Conservation (phyloP, 2,329 filamentous ascomycete genomes). For the Claviceps sp. region DNA sequence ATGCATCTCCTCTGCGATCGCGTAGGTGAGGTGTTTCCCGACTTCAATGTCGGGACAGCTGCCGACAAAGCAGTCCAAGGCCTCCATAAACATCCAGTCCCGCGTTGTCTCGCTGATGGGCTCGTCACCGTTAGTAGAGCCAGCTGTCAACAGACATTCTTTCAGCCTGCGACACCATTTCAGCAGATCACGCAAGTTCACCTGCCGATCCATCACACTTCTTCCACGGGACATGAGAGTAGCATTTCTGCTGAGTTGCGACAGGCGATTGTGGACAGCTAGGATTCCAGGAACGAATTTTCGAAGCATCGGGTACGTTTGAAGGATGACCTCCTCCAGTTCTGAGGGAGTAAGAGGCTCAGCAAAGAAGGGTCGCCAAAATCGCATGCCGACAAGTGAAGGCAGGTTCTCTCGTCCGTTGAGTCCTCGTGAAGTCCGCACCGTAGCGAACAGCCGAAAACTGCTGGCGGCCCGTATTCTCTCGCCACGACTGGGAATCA, state of each 20-base stretch:
- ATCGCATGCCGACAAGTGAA: slow-evolving; percentile 65
- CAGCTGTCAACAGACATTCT: slow-evolving; percentile 45
- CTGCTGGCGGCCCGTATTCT: slow-evolving; percentile 68
- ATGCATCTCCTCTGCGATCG: slow-evolving; percentile 76
- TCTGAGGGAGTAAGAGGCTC: slow-evolving; percentile 54
- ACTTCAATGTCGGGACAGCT: slow-evolving; percentile 56
- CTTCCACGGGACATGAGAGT: slow-evolving; percentile 19
- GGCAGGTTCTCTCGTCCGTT: slow-evolving; percentile 55
- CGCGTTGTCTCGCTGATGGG: slow-evolving; percentile 56
- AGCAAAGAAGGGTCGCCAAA: slow-evolving; percentile 72
- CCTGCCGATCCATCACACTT: slow-evolving; percentile 37
- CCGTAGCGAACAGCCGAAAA: slow-evolving; percentile 85
- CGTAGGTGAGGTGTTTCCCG: slow-evolving; percentile 45
- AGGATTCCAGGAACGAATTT: slow-evolving; percentile 48
- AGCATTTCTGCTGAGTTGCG: slow-evolving; percentile 34
- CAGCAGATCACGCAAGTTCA: slow-evolving; percentile 65
- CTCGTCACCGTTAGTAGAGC: slow-evolving; percentile 54
- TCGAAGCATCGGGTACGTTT: slow-evolving; percentile 56
- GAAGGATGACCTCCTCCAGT: slow-evolving; percentile 57
- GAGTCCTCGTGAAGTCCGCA: slow-evolving; percentile 60
- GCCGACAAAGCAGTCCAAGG: slow-evolving; percentile 81
- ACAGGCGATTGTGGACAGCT: slow-evolving; percentile 42
- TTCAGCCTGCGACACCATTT: slow-evolving; percentile 80
- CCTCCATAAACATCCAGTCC: slow-evolving; percentile 86
- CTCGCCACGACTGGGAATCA: slow-evolving; percentile 82